phyloP scores from a whole-genome alignment of 306 rosid species.

The Pyrus betulifolia region DNA sequence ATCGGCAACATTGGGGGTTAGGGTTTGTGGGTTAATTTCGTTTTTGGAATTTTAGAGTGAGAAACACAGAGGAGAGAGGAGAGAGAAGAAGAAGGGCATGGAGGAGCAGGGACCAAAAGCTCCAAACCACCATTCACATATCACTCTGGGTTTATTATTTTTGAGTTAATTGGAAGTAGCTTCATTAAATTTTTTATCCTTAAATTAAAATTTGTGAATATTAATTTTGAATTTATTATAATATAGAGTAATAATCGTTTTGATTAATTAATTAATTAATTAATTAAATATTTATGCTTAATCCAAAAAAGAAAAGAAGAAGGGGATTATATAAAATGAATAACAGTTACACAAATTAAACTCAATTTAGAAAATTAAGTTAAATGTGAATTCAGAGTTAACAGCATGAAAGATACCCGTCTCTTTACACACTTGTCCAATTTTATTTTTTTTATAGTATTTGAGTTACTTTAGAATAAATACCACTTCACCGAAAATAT shows the following conservation, averaged over 20 bases:
- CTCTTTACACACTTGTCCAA: too few relatives aligned
- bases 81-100: not conserved
- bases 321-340: not conserved
- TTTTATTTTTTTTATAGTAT: too few relatives aligned
- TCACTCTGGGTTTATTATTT: conserved; percentile 4
- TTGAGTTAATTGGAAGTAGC: too few relatives aligned
- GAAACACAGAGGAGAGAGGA: conserved; percentile 2
- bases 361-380: too few relatives aligned
- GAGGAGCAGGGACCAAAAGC: conserved; percentile 34
- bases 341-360: not conserved
- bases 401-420: accelerated
- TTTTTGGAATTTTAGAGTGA: conserved; percentile 9
- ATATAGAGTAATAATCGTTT: too few relatives aligned
- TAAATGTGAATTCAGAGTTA: too few relatives aligned
- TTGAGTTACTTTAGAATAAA: too few relatives aligned
- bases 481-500: too few relatives aligned
- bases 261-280: not conserved
- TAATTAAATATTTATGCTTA: not conserved
- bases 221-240: too few relatives aligned
- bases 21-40: conserved; percentile 1
- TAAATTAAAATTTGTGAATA: too few relatives aligned
- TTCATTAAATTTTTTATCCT: too few relatives aligned
- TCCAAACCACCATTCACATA: conserved; percentile 44
- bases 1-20: conserved; percentile 45
- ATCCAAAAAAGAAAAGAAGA: not conserved